A percentile compares a stretch with the other conserved stretches of the same genome.
Evolutionary conservation across 768 basidiomycete species (phyloP).

Genomic region (Nevesoporus exiguus): DNA sequence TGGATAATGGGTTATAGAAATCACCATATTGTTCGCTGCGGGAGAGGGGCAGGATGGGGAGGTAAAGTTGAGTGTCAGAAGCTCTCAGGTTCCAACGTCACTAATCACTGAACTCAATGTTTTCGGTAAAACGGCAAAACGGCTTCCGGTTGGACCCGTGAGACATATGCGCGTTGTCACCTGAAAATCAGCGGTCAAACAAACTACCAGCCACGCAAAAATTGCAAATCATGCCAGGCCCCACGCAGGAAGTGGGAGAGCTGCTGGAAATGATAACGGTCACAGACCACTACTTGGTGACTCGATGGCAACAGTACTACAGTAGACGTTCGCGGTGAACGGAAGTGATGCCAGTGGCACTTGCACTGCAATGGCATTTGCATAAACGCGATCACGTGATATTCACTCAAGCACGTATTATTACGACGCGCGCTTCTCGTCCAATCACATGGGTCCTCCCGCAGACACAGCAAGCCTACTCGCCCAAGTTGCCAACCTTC

Average conservation of each 20-base stretch:
- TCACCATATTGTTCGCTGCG: slow-evolving; percentile 21
- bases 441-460: slow-evolving; percentile 1
- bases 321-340: too few relatives aligned
- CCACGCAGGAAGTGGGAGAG: not conserved
- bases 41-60: not conserved
- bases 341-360: too few relatives aligned
- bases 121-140: not conserved
- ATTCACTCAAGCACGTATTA: not conserved
- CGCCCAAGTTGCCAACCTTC: slow-evolving; percentile 19
- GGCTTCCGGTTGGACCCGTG: not conserved
- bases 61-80: not conserved
- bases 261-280: too few relatives aligned
- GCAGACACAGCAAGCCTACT: slow-evolving; percentile 4
- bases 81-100: too few relatives aligned
- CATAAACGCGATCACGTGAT: slow-evolving; percentile 26
- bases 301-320: too few relatives aligned
- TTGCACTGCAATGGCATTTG: not conserved
- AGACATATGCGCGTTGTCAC: not conserved
- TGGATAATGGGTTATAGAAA: slow-evolving; percentile 27
- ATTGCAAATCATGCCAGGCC: not conserved
- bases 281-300: too few relatives aligned
- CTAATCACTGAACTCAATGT: not conserved
- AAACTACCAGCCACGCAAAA: too few relatives aligned
- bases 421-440: not conserved
- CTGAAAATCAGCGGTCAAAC: not conserved